Conservation (phyloP, 1,284 basidiomycete genomes). For the Cryptococcus wingfieldii region DNA sequence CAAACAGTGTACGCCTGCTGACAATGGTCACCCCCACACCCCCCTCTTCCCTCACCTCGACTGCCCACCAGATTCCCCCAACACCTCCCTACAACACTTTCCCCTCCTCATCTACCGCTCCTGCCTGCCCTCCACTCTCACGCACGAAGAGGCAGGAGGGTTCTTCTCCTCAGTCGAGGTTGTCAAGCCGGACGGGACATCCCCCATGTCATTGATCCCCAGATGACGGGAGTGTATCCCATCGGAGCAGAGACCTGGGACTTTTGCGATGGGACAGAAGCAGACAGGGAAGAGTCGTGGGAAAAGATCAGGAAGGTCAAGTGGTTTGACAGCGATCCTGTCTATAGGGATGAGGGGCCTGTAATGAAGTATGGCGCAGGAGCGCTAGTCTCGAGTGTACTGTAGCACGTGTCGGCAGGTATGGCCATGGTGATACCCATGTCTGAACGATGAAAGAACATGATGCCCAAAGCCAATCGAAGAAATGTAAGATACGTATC, state of each 20-base stretch:
- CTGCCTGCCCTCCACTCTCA: conserved; percentile 11
- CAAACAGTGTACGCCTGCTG: no score
- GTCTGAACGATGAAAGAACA: no score
- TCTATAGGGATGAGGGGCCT: conserved; percentile 50
- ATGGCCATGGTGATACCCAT: no score
- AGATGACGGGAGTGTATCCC: conserved; percentile 53
- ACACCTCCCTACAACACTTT: conserved; percentile 24
- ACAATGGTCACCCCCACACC: no score
- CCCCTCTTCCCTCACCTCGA: no score
- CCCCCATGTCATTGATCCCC: conserved; percentile 49
- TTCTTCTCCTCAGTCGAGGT: conserved; percentile 46
- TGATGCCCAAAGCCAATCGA: no score
- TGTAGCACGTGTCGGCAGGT: no score
- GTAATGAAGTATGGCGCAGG: conserved; percentile 1
- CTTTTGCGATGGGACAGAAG: conserved; percentile 41
- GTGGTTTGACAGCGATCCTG: conserved; percentile 50
- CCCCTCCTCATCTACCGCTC: conserved; percentile 35
- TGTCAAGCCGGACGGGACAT: conserved; percentile 49
- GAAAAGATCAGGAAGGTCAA: conserved; percentile 37
- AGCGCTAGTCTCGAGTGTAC: no score
- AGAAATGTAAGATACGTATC: no score
- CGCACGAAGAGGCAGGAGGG: conserved; percentile 13
- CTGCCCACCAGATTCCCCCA: conserved; percentile 26
- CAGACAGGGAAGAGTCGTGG: conserved; percentile 35
- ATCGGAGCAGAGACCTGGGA: conserved; percentile 46